Evolutionary conservation across 495 filamentous ascomycete species (phyloP).

Genomic region (Xylaria scruposa): DNA sequence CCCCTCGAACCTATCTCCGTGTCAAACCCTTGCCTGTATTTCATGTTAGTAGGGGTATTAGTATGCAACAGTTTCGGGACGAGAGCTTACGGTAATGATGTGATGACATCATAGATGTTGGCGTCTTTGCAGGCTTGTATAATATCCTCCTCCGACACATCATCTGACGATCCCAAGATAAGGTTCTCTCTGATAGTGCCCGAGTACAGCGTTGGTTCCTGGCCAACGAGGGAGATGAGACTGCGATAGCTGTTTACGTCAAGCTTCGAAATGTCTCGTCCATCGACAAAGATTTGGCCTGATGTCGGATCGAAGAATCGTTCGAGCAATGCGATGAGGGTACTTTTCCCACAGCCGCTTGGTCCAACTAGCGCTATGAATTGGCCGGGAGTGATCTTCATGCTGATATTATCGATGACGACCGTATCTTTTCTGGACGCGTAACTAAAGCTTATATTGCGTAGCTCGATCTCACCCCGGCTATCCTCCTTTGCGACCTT

Average conservation of each 20-base stretch:
- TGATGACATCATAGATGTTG: slow-evolving; percentile 68
- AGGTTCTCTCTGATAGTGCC: slow-evolving; percentile 69
- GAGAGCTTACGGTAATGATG: slow-evolving; percentile 54
- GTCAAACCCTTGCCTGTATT: background rate
- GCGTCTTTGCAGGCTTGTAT: slow-evolving; percentile 63
- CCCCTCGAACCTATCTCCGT: background rate
- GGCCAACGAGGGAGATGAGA: slow-evolving; percentile 64
- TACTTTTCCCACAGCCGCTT: slow-evolving; percentile 76
- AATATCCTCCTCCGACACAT: slow-evolving; percentile 59
- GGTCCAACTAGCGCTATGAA: slow-evolving; percentile 75
- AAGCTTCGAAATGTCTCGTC: slow-evolving; percentile 51
- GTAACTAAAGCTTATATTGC: slow-evolving; percentile 66
- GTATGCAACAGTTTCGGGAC: background rate
- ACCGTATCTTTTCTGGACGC: slow-evolving; percentile 57
- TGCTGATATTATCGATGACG: slow-evolving; percentile 54
- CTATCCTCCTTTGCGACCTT: slow-evolving; percentile 48
- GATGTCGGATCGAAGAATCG: slow-evolving; percentile 64
- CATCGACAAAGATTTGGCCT: slow-evolving; percentile 62
- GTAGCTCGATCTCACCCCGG: slow-evolving; percentile 53
- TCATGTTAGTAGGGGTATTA: background rate
- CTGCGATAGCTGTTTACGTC: slow-evolving; percentile 59
- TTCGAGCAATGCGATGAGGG: slow-evolving; percentile 68
- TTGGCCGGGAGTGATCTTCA: slow-evolving; percentile 68
- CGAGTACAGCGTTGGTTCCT: slow-evolving; percentile 64
- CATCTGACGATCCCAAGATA: slow-evolving; percentile 52